Evolutionary conservation across 1,139 yeast species (phyloP).

Genomic region (Hemisphaericaspora lyxosophila): DNA sequence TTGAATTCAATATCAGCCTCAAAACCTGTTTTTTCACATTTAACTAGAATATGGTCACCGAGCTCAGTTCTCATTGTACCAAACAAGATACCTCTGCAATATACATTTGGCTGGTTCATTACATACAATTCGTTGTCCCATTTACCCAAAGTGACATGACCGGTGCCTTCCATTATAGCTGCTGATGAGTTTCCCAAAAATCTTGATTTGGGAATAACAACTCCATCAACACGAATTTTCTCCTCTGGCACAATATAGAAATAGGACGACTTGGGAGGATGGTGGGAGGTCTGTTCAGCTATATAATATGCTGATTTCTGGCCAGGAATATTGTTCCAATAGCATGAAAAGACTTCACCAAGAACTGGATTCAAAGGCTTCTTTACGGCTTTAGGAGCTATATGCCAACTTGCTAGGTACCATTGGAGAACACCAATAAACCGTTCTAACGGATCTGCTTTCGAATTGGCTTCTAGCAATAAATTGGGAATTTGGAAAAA

Average conservation of each 20-base stretch:
- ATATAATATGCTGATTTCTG: constrained; percentile 72
- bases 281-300: constrained; percentile 95
- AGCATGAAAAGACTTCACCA: constrained; percentile 87
- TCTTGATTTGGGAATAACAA: constrained; percentile 79
- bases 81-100: constrained; percentile 90
- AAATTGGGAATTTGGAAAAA: constrained; percentile 81
- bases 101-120: constrained; percentile 93
- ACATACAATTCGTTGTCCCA: constrained; percentile 66
- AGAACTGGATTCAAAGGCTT: constrained; percentile 93
- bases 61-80: constrained; percentile 87
- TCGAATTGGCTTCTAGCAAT: constrained; percentile 64
- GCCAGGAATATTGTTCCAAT: constrained; percentile 82
- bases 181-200: constrained; percentile 96
- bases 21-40: constrained; percentile 58
- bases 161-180: constrained; percentile 93
- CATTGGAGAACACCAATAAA: constrained; percentile 76
- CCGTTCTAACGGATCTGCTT: constrained; percentile 60
- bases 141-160: constrained; percentile 68
- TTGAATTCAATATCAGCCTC: constrained; percentile 89
- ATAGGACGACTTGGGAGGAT: constrained; percentile 95
- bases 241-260: constrained; percentile 82
- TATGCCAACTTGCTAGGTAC: constrained; percentile 96
- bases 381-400: constrained; percentile 96
- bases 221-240: constrained; percentile 84
- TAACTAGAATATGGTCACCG: constrained; percentile 84